These are phyloP conservation scores for Suhomyces kunorum DNA, from an alignment of 1,139 yeast species.

Conservation along the genomic window DNA sequence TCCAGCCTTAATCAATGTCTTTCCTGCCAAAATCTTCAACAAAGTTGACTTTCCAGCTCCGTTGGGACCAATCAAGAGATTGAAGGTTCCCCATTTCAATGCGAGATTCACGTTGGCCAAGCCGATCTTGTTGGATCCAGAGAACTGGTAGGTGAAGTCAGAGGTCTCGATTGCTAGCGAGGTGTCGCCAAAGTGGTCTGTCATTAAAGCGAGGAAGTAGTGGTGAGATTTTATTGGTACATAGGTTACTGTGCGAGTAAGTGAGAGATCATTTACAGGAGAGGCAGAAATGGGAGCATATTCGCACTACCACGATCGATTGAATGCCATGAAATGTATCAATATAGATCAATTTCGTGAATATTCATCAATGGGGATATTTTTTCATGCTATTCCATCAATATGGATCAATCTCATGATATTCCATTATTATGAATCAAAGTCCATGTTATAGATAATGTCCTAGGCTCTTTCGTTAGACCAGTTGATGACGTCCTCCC, in stretches of 20 bases:
- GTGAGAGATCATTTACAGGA: too few relatives aligned
- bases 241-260: background rate
- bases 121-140: conserved; percentile 63
- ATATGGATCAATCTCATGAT: too few relatives aligned
- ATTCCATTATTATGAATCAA: too few relatives aligned
- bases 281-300: too few relatives aligned
- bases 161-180: conserved; percentile 62
- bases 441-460: background rate
- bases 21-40: conserved; percentile 83
- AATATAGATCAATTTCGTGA: too few relatives aligned
- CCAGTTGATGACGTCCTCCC: conserved; percentile 35
- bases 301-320: too few relatives aligned
- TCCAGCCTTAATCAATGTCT: conserved; percentile 79
- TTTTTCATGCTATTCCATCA: too few relatives aligned
- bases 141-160: conserved; percentile 69
- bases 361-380: too few relatives aligned
- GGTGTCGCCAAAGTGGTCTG: conserved; percentile 14
- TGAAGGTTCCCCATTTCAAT: conserved; percentile 72
- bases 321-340: too few relatives aligned
- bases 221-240: conserved; percentile 3
- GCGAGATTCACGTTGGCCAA: conserved; percentile 60
- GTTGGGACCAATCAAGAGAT: conserved; percentile 85
- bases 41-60: conserved; percentile 97
- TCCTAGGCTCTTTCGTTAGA: conserved; percentile 21
- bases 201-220: conserved; percentile 1